These are phyloP conservation scores for Reutealis trisperma DNA, from an alignment of 345 rosid genomes.

Conservation along the genomic window DNA sequence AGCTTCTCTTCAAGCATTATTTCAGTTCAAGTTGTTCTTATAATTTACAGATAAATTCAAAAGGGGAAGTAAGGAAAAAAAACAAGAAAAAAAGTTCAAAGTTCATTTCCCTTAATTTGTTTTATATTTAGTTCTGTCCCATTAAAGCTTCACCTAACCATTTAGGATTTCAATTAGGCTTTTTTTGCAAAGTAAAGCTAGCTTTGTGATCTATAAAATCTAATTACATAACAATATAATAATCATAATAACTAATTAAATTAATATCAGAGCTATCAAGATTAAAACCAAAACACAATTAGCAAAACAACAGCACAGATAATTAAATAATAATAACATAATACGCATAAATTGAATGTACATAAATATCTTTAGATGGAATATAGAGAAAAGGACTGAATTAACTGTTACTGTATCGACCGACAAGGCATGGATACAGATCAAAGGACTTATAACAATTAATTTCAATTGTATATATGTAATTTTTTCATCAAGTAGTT, in stretches of 20 bases:
- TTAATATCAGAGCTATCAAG: too few species aligned
- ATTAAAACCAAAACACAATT: not conserved
- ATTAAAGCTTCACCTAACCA: constrained; percentile 28
- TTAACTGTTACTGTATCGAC: constrained; percentile 9
- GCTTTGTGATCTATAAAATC: constrained; percentile 36
- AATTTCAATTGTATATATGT: not conserved
- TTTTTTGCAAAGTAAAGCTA: not conserved
- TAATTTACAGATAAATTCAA: not conserved
- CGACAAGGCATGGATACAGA: constrained; percentile 7
- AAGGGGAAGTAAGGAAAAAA: not conserved
- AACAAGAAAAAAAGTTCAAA: not conserved
- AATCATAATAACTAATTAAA: too few species aligned
- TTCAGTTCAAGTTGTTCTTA: not conserved
- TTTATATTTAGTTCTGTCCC: not conserved
- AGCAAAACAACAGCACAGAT: not conserved
- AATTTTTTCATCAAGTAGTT: not conserved
- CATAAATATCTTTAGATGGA: not conserved
- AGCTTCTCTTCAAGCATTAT: not conserved
- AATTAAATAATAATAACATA: not conserved
- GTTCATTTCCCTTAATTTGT: not conserved
- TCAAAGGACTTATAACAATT: not conserved
- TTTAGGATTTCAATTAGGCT: constrained; percentile 9
- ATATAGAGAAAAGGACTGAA: not conserved
- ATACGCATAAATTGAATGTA: not conserved
- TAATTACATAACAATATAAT: not conserved